Base-by-base conservation (phyloP, 305 asterid genomes). In the Ilex paraguariensis region DNA sequence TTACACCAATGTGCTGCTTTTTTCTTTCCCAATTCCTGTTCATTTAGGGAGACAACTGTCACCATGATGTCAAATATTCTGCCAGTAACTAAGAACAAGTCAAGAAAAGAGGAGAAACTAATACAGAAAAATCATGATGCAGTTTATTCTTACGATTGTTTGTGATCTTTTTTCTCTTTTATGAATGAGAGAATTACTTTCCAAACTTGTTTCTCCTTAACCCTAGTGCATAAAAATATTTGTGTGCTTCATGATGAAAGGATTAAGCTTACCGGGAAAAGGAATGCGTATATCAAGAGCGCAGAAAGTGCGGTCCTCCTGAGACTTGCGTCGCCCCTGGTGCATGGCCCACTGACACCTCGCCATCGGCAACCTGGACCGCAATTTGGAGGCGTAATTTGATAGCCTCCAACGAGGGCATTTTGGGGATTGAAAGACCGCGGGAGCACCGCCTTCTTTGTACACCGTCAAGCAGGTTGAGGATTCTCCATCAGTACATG, bases 321-420 rank as follows among this genome's bases (percentile, higher is more conserved):
- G 96, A 14, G 86, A 76, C 76, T 74, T 81, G 57, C 96, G 94
- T 75, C 85, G 94, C 65, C 97, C 99, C 77, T 84, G 90, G 67
- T 78, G 96, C 77, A 73, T 69, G 59, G 95, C 87, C 66, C 84
- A 73, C 65, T 87, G 96, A 65, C 98, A 89, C 32, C 74, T 63
- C 56, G 76, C 60, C 5, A 79, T 53, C 56, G 77, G 76, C 7
- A 81, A 72, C 52, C 66, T 62, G 48, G 69, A 53, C 12, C 65
- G 70, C 59, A 68, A 72, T 31, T 68, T 44, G 65, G 81, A 80
- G 10, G 81, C 77, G 83, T 78, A 71, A 64, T 63, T 76, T 9
- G 95, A 77, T 39, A 79, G 82, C 57, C 74, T 84, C 99, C 98
- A 93, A 17, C 95, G 96, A 61, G 96, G 96, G 75, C 99, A 93